Evolutionary conservation across 176 grass and related monocot genomes (phyloP), one percentile per base, ranked within the genome.

Genomic region (Phragmites australis): DNA sequence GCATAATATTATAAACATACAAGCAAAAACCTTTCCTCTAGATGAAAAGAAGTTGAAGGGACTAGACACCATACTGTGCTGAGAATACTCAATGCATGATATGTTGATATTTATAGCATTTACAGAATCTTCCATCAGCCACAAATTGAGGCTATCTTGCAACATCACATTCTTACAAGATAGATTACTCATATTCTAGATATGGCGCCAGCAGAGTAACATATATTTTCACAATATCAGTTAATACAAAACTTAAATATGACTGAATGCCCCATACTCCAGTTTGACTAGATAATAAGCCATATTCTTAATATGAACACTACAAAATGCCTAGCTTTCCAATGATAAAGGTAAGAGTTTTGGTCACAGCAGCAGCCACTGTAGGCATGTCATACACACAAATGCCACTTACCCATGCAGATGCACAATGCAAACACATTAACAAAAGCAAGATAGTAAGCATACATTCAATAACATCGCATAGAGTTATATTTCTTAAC

Each of bases 271-370:
- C 2, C 16, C 9, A 2, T 61, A 45, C 31, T 30, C 10, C 31
- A 69, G 26, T 50, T 18, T 73, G 52, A 77, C 14, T 65, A 70
- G 21, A 63, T 63, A 49, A 45, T 32, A 72, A 64, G 5, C 15
- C 77, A 18, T 72, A 13, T 72, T 65, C 55, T 55, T 73, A 40
- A 51, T 29, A 51, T 27, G n/a, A 52, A 64, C n/a, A 54, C 21
- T 54, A 26, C 19, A 87, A 50, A 76, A 61, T 61, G 27, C 41
- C 42, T 19, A 74, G 41, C 17, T 67, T 86, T 65, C 13, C 41
- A 14, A 50, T 31, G 43, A 63, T 32, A 79, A 60, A 75, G 13
- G 9, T 6, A 49, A 11, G 29, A 23, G 3, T 61, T 31, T 50
- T 63, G 30, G 21, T 29, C n/a, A 53, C 18, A 75, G 40, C 17